Evolutionary conservation across 257 asterid genomes (phyloP), one percentile per base, ranked within the genome.

Genomic region (Capsicum rhomboideum): DNA sequence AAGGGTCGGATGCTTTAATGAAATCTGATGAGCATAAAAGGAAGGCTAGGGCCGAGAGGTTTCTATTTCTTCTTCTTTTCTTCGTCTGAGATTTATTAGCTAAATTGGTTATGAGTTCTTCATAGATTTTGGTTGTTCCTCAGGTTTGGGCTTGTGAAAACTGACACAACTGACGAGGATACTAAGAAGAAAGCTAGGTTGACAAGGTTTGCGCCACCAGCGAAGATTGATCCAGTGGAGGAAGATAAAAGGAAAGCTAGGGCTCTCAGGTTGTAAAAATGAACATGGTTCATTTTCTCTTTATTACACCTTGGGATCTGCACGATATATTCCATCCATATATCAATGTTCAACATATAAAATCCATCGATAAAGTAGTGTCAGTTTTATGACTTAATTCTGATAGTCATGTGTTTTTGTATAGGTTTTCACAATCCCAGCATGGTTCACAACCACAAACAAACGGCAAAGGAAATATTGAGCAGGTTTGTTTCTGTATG

Each of bases 1-100:
- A 79, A 68, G 98, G 88, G 74, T 59, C 89, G 84, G 93, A 91
- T 87, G 88, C 92, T 34, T 40, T 87, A 40, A 96, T 93, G 91
- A 86, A 90, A 67, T 81, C 97, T 10, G 99, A 96, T 86, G 98
- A 92, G 85, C 93, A 86, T 85, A 95, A 94, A 90, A 92, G 91
- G 93, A 93, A 92, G 89, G 97, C 98, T 71, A 93, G 99, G 89
- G 99, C 98, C 13, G 98, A 94, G 90, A 94, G 99, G 99, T 95
- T 74, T 82, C 11, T 58, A 85, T 81, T 53, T 37, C 66, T 77
- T 29, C 54, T 10, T 64, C 66, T 78, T 34, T 82, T 11, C 21
- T 28, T 42, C 17, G 1, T 67, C 42, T 46, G 80, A 74, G 59
- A 74, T 46, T 59, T 74, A 46, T 50, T 9, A 44, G 80, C 49